Percentiles rank a stretch among this genome's conserved stretches.
Evolutionary conservation across 768 basidiomycete species (phyloP).

Genomic region (Pholiota molesta): DNA sequence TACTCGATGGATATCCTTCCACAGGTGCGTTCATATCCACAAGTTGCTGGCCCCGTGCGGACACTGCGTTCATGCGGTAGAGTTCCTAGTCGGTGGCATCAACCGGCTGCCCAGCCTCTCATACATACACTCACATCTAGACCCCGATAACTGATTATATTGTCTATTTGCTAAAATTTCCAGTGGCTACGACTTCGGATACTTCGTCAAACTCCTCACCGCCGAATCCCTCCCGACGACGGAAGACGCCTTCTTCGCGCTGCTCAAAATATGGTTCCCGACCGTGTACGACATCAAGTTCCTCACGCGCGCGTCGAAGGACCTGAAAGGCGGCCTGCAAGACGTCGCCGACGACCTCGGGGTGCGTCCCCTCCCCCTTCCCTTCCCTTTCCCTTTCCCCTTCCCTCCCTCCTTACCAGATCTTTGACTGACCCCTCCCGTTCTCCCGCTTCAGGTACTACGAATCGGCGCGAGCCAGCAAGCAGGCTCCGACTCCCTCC

Average conservation of each 20-base stretch:
- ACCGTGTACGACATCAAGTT: constrained; percentile 97
- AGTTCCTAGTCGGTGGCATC: not conserved
- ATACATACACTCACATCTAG: not conserved
- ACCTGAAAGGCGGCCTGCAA: constrained; percentile 87
- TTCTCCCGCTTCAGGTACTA: constrained; percentile 56
- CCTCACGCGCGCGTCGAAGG: constrained; percentile 87
- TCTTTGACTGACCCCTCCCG: too few species aligned
- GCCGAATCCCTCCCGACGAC: constrained; percentile 83
- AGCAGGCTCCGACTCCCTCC: constrained; percentile 95
- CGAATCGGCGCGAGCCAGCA: constrained; percentile 92
- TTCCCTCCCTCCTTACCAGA: too few species aligned
- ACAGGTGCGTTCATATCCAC: constrained; percentile 71
- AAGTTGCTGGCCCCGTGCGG: not conserved
- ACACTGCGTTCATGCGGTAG: not conserved
- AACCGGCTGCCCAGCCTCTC: not conserved
- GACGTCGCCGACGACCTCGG: constrained; percentile 96
- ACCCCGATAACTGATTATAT: not conserved
- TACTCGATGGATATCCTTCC: constrained; percentile 97
- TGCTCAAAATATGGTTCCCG: constrained; percentile 91
- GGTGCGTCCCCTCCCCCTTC: constrained; percentile 47
- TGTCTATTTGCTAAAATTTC: constrained; percentile 8
- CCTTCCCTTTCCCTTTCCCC: too few species aligned
- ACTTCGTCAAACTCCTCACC: constrained; percentile 93
- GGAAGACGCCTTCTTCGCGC: constrained; percentile 90
- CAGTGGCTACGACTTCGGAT: constrained; percentile 99